phyloP scores from a whole-genome alignment of 495 filamentous ascomycete species.

The Tricharina praecox region DNA sequence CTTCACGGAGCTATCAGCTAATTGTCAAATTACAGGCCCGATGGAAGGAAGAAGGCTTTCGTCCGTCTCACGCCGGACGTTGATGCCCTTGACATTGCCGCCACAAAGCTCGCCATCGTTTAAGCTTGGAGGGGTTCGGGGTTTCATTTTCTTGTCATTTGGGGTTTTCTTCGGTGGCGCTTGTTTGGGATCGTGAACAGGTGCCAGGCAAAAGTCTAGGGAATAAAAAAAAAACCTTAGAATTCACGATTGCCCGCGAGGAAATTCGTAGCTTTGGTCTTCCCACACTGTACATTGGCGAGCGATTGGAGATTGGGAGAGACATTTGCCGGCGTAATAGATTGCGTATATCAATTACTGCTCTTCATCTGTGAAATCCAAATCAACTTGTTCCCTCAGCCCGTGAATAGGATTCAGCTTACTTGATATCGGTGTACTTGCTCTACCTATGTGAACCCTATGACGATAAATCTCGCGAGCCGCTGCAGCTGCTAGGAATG shows the following conservation, averaged over 20 bases:
- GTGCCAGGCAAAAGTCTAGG: slow-evolving; percentile 8
- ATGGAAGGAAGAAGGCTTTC: slow-evolving; percentile 97
- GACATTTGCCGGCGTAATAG: not conserved
- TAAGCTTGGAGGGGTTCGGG: slow-evolving; percentile 34
- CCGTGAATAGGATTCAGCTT: no score
- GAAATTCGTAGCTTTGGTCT: not conserved
- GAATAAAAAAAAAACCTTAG: slow-evolving; percentile 5
- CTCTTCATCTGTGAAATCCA: no score
- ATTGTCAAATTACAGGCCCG: no score
- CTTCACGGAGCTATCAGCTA: no score
- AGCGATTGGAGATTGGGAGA: not conserved
- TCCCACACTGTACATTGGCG: not conserved
- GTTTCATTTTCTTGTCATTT: slow-evolving; percentile 4
- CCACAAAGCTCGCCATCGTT: slow-evolving; percentile 95
- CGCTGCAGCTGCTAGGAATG: no score
- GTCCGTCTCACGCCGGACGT: slow-evolving; percentile 87
- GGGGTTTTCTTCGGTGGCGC: slow-evolving; percentile 9
- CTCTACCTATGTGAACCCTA: no score
- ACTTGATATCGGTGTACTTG: no score
- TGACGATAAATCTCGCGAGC: no score
- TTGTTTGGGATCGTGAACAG: slow-evolving; percentile 5
- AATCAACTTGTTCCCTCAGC: no score
- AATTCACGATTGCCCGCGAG: not conserved
- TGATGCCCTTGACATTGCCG: slow-evolving; percentile 96
- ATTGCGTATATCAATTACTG: not conserved